Conservation (phyloP, 805 yeast genomes). For the Lachancea dasiensis region DNA sequence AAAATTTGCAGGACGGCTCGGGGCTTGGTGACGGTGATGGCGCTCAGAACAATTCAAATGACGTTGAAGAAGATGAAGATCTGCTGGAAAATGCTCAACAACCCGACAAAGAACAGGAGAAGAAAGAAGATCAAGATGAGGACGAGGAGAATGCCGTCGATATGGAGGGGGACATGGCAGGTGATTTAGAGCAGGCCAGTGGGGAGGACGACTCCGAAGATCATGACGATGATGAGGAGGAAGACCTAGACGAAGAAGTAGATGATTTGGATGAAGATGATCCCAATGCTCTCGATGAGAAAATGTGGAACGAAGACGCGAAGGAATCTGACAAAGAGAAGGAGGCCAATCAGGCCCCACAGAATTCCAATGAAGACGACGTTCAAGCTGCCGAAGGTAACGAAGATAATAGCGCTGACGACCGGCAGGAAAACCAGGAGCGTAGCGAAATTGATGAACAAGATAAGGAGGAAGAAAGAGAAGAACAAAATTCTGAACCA, state of each 20-base stretch:
- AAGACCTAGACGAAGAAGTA: constrained; percentile 80
- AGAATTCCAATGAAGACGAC: constrained; percentile 45
- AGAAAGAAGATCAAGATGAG: constrained; percentile 52
- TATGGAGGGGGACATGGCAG: constrained; percentile 96
- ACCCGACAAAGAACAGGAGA: constrained; percentile 65
- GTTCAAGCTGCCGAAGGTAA: constrained; percentile 37
- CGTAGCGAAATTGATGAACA: too few relatives aligned
- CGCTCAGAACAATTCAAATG: constrained; percentile 71
- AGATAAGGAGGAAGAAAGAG: constrained; percentile 31
- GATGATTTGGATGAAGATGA: constrained; percentile 87
- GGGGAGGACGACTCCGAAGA: constrained; percentile 54
- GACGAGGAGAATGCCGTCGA: constrained; percentile 86
- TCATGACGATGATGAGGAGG: constrained; percentile 47
- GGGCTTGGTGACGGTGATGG: constrained; percentile 94
- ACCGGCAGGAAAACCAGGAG: too few relatives aligned
- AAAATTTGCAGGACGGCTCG: constrained; percentile 76
- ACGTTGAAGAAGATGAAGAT: constrained; percentile 89
- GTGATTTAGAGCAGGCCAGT: constrained; percentile 75
- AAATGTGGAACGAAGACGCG: constrained; percentile 96
- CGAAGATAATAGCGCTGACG: constrained; percentile 28
- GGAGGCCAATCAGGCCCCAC: constrained; percentile 66
- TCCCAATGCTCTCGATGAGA: constrained; percentile 92
- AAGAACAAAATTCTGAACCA: constrained; percentile 41
- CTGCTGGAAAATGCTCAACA: constrained; percentile 70
- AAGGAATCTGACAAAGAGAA: constrained; percentile 73